A percentile compares a stretch with the other conserved stretches of the same genome.
phyloP scores from a whole-genome alignment of 208 protist genomes.

The Leishmania martiniquensis region DNA sequence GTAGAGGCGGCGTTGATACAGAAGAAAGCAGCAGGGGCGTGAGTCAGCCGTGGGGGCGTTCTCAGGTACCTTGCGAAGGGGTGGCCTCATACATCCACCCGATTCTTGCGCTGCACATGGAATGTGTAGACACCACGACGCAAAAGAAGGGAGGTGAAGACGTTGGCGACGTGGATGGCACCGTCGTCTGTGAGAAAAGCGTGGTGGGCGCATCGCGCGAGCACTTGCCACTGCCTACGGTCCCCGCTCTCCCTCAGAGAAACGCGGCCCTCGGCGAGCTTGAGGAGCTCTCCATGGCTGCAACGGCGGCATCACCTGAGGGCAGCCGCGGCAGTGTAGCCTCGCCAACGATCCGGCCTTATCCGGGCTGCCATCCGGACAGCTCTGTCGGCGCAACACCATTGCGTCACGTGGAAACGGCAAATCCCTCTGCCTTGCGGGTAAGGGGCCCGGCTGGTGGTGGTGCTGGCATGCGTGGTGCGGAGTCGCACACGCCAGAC shows the following conservation, averaged over 20 bases:
- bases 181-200: background rate
- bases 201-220: background rate
- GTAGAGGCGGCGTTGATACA: background rate
- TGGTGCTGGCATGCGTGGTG: background rate
- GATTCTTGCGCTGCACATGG: background rate
- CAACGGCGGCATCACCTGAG: background rate
- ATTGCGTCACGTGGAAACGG: background rate
- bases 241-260: background rate
- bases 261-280: background rate
- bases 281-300: background rate
- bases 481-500: background rate
- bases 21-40: background rate
- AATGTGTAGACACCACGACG: constrained; percentile 4
- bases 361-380: background rate
- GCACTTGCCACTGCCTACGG: background rate
- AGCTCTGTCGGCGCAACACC: background rate
- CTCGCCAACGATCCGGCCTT: background rate
- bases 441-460: background rate
- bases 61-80: background rate
- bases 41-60: too few species aligned
- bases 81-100: too few species aligned
- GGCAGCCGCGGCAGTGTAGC: background rate
- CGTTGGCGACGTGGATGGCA: background rate
- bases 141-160: background rate
- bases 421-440: background rate